A percentile compares a stretch with the other conserved stretches of the same genome.
Evolutionary conservation across 2,329 filamentous ascomycete genomes (phyloP).

Genomic region (Pseudogymnoascus verrucosus): DNA sequence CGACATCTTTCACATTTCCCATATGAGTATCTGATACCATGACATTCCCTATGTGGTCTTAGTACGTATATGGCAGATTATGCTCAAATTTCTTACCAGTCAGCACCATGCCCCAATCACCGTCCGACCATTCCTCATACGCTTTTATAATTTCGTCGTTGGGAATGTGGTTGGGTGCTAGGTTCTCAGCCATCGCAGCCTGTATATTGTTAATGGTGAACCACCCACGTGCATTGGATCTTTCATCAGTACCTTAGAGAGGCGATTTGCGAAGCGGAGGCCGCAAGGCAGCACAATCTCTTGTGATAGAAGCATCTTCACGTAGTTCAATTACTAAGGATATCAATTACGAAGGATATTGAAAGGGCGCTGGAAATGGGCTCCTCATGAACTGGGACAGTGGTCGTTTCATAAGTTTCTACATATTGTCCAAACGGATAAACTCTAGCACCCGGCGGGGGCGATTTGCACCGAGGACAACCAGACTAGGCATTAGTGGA

Average conservation of each 20-base stretch:
- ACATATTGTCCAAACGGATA: neutral
- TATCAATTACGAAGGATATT: neutral
- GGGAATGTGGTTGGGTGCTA: constrained; percentile 37
- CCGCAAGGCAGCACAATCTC: constrained; percentile 40
- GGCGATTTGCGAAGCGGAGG: constrained; percentile 46
- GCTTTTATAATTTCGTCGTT: constrained; percentile 34
- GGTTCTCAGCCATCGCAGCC: constrained; percentile 42
- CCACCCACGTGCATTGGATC: neutral
- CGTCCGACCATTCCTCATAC: constrained; percentile 46
- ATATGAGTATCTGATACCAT: constrained; percentile 2
- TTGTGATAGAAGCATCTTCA: neutral
- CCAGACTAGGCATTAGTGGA: neutral
- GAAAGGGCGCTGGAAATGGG: neutral
- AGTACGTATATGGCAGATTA: neutral
- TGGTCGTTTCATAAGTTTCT: neutral
- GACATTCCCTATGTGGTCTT: neutral
- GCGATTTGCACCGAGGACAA: neutral
- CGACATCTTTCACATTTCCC: neutral
- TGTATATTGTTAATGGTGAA: constrained; percentile 24
- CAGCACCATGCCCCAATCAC: constrained; percentile 45
- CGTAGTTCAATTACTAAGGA: neutral
- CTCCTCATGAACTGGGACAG: neutral
- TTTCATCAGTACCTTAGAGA: constrained; percentile 31
- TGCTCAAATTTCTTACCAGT: constrained; percentile 30
- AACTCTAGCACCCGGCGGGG: neutral